Base-by-base conservation (phyloP, 106 monocot species). In the Ottelia alismoides region DNA sequence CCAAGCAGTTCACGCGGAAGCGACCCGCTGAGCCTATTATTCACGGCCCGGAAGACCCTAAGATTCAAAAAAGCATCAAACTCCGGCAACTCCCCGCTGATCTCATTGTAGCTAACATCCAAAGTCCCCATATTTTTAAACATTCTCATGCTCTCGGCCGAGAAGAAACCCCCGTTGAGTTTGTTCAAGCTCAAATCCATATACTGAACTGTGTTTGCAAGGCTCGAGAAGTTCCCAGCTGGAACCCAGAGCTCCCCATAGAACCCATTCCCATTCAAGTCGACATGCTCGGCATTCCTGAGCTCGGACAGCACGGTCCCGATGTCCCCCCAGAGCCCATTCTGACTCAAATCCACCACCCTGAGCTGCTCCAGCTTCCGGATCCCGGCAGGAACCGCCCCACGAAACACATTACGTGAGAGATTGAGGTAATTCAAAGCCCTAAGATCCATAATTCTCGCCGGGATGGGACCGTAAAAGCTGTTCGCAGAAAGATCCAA, bases 401-500 rank as follows among this genome's bases (percentile, higher is more conserved):
- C 79, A 5, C 71, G 11, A 67, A 98, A 85, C 21, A 29, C 27
- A 65, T 98, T 98, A 43, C 19, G 27, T 11, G 90, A 90, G 27
- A 98, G 72, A 56, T 98, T 98, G 47, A 98, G 58, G 61, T 73
- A 51, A 17, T 59, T 53, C 12, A 98, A 66, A 19, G 62, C 50
- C 31, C 56, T 58, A 4, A 98, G 70, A 1, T 79, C 72, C 0
- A 71, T 28, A 47, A 98, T 70, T 52, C 78, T 60, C 14, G 26
- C 50, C 0, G 98, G 98, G 51, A 98, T 52, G 1, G 82, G 75
- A 11, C 96, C 96, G 62, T 79, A 85, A 64, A 98, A 98, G 2
- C 31, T 64, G 68, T 98, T 98, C 23, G 59, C 31, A n/a, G 98
- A 98, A 24, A 98, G 72, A 63, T 98, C 98, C 11, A 98, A 65